Conservation (phyloP, 2,329 filamentous ascomycete genomes). For the Hirsutella minnesotensis region DNA sequence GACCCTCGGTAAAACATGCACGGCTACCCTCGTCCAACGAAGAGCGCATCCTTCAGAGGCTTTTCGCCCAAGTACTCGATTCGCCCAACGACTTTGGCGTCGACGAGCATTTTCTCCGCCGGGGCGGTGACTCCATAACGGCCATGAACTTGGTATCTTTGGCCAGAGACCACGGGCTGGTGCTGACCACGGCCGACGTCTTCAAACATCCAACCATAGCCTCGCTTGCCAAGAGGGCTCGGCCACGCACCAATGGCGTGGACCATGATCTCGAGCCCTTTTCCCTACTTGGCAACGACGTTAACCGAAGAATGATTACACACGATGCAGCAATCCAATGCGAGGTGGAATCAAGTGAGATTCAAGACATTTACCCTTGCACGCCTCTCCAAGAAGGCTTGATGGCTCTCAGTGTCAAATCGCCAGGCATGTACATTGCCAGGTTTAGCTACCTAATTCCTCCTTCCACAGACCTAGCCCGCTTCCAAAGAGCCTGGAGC, state of each 20-base stretch:
- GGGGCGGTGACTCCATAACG: background rate
- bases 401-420: constrained; percentile 38
- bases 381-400: constrained; percentile 13
- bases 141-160: background rate
- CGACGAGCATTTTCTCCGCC: background rate
- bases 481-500: constrained; percentile 31
- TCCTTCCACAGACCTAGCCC: constrained; percentile 20
- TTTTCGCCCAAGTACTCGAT: too few relatives aligned
- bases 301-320: too few relatives aligned
- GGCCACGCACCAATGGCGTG: too few relatives aligned
- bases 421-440: constrained; percentile 39
- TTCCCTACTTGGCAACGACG: too few relatives aligned
- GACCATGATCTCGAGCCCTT: too few relatives aligned
- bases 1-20: too few relatives aligned
- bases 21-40: too few relatives aligned
- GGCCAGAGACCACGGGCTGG: background rate
- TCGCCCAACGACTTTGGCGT: too few relatives aligned
- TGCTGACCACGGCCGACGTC: background rate
- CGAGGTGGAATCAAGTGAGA: background rate
- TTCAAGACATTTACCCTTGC: background rate
- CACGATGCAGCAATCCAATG: background rate
- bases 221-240: too few relatives aligned
- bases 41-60: too few relatives aligned
- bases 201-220: background rate
- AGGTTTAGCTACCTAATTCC: constrained; percentile 32